Conservation (phyloP, 2,329 filamentous ascomycete species). For the Penicillium verrucosum region DNA sequence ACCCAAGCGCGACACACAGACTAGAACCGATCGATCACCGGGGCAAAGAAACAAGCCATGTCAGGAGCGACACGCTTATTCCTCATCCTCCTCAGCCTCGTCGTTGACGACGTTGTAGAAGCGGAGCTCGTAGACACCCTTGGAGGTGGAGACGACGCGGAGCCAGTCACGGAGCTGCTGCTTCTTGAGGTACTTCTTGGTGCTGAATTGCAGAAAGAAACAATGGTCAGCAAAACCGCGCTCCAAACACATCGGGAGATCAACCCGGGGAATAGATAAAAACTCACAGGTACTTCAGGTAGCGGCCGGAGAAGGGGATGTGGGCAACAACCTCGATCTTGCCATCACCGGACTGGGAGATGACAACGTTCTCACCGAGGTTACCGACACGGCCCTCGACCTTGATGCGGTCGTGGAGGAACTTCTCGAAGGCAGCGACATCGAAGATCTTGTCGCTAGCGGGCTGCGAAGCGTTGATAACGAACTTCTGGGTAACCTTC, state of each 20-base stretch:
- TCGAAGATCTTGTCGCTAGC: conserved; percentile 99
- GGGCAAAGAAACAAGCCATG: conserved; percentile 9
- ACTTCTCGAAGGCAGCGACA: conserved; percentile 97
- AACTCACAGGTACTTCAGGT: conserved; percentile 98
- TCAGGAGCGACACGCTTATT: conserved; percentile 60
- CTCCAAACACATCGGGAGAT: neutral
- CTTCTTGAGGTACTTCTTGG: conserved; percentile 99
- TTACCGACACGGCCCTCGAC: conserved; percentile 94
- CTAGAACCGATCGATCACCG: conserved; percentile 15
- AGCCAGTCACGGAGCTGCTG: conserved; percentile 99
- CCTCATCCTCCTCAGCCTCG: conserved; percentile 95
- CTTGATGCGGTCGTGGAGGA: conserved; percentile 99
- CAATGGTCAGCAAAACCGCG: conserved; percentile 5
- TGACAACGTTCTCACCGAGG: conserved; percentile 88
- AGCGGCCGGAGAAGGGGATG: conserved; percentile 96
- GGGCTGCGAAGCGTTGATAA: conserved; percentile 99
- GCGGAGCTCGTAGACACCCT: conserved; percentile 98
- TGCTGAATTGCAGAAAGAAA: conserved; percentile 53
- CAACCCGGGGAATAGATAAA: conserved; percentile 21
- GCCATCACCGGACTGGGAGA: conserved; percentile 88
- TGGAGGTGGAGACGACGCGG: conserved; percentile 94
- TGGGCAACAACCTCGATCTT: conserved; percentile 98
- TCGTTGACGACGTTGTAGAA: conserved; percentile 99
- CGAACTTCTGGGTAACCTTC: conserved; percentile 65
- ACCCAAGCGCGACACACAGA: conserved; percentile 10